phyloP scores from a whole-genome alignment of 2,329 filamentous ascomycete genomes.

The Clarireedia paspali region DNA sequence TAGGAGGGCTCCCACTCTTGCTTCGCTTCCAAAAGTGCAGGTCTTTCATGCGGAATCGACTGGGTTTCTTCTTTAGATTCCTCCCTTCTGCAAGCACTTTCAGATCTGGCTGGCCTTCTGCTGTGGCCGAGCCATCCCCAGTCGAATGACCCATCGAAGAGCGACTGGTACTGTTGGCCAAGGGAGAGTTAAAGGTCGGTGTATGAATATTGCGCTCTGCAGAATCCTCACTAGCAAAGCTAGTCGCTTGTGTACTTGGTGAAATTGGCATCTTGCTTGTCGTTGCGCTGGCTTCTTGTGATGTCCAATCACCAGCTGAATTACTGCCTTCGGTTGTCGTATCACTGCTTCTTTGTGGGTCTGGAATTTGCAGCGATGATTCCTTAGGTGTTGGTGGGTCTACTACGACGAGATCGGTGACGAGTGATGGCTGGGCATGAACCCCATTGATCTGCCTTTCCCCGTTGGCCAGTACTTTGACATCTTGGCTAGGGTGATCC shows the following conservation, averaged over 20 bases:
- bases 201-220: conserved; percentile 12
- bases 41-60: conserved; percentile 53
- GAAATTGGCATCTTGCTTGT: conserved; percentile 58
- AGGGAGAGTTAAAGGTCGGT: conserved; percentile 12
- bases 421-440: conserved; percentile 16
- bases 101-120: conserved; percentile 3
- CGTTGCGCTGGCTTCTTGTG: conserved; percentile 54
- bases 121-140: conserved; percentile 4
- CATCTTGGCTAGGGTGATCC: conserved; percentile 12
- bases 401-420: conserved; percentile 23
- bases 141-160: conserved; percentile 11
- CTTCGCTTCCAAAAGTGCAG: conserved; percentile 28
- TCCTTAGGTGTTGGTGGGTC: conserved; percentile 16
- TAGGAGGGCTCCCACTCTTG: conserved; percentile 26
- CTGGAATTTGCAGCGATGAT: conserved; percentile 7
- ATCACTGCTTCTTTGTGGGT: conserved; percentile 49
- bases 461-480: conserved; percentile 4
- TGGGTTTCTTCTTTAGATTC: conserved; percentile 54
- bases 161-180: conserved; percentile 26
- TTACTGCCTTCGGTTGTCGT: conserved; percentile 54
- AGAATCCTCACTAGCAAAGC: conserved; percentile 48
- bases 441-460: conserved; percentile 10
- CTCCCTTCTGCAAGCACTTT: conserved; percentile 39
- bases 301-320: conserved; percentile 51
- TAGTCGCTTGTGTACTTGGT: conserved; percentile 58